Percentiles rank a stretch among this genome's conserved stretches.
Evolutionary conservation across 1,284 basidiomycete genomes (phyloP).

Genomic region (Austroboletus rostrupii): DNA sequence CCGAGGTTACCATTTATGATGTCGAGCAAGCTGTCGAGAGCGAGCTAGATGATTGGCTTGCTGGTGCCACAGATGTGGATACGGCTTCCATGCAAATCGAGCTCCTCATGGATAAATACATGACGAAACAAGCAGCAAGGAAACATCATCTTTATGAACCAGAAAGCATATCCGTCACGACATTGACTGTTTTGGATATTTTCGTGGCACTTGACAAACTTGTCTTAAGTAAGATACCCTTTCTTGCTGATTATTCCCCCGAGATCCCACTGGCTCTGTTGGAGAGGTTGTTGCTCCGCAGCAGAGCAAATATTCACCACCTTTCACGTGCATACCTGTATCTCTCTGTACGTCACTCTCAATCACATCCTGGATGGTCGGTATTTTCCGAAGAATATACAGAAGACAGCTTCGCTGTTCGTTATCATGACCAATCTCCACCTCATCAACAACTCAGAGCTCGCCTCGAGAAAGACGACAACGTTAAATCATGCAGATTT

Average conservation of each 20-base stretch:
- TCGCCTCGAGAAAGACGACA: neutral
- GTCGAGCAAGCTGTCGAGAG: neutral
- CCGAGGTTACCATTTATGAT: constrained; percentile 17
- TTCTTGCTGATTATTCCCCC: neutral
- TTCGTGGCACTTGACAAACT: neutral
- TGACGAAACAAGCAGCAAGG: neutral
- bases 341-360: neutral
- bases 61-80: neutral
- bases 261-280: neutral
- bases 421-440: neutral
- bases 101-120: neutral
- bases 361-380: neutral
- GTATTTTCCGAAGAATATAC: neutral
- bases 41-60: neutral
- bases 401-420: constrained; percentile 6
- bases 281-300: neutral
- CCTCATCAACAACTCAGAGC: constrained; percentile 1
- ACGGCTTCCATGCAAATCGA: neutral
- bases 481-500: neutral
- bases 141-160: neutral
- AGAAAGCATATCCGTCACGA: neutral
- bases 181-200: neutral
- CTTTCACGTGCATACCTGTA: neutral
- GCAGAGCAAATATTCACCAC: neutral
- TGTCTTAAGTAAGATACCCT: neutral